Evolutionary conservation across 345 rosid genomes (phyloP).

Genomic region (Gossypioides kirkii): DNA sequence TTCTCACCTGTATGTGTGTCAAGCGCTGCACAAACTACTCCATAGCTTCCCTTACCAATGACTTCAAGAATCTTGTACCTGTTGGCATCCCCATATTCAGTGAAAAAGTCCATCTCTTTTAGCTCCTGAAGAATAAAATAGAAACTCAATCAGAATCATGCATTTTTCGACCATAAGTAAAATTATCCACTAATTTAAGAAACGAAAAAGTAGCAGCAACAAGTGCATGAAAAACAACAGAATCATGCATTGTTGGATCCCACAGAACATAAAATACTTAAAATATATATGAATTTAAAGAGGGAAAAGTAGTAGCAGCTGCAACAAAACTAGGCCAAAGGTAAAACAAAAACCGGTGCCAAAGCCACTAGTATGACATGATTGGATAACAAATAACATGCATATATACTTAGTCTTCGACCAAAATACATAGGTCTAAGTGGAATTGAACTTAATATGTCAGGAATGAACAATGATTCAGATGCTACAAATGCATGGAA

Average conservation of each 20-base stretch:
- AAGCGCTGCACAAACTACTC: conserved; percentile 94
- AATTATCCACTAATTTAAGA: not conserved
- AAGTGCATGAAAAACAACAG: not conserved
- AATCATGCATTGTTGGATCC: too few species aligned
- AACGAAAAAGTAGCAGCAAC: not conserved
- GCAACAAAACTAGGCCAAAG: not conserved
- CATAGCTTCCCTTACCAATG: conserved; percentile 98
- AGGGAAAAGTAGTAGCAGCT: too few species aligned
- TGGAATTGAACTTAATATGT: not conserved
- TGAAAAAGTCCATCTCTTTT: conserved; percentile 84
- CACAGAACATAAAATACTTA: too few species aligned
- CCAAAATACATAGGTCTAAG: too few species aligned
- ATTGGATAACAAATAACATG: too few species aligned
- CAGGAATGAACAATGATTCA: not conserved
- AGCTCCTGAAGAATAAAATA: conserved; percentile 27
- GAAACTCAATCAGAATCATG: conserved; percentile 9
- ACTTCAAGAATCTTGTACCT: conserved; percentile 84
- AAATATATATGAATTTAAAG: too few species aligned
- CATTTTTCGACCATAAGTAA: not conserved
- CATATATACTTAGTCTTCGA: too few species aligned
- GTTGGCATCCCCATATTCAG: conserved; percentile 96
- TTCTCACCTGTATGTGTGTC: conserved; percentile 94
- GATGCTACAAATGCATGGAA: not conserved
- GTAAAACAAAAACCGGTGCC: not conserved
- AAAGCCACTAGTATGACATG: not conserved